Evolutionary conservation across 805 yeast species (phyloP), one percentile per base, ranked within the genome.

Genomic region (Saccharomycopsis vini): DNA sequence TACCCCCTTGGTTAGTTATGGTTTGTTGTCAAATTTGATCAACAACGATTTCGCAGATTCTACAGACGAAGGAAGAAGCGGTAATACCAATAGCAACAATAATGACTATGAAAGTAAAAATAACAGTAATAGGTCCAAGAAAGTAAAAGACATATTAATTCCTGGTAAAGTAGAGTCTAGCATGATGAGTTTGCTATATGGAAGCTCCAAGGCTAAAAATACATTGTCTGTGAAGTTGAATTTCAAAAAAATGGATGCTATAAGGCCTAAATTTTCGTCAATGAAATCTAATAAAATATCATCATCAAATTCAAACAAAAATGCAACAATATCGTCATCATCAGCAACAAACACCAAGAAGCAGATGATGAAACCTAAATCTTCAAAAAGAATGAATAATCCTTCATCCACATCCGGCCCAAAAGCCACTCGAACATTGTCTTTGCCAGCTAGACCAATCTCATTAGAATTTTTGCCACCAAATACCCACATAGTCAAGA

Each of bases 401-500:
- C 64, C 65, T 34, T 61, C 56, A 30, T n/a, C n/a, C n/a, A 71
- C 71, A 3, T 12, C 29, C 29, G 72, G 72, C n/a, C 72, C 70
- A 43, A 67, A 62, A 51, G 73, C 73, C 4, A 61, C 54, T 24
- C 60, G 72, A 53, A 67, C 73, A 1, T 69, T 66, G 50, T 68
- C 73, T 1, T 52, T 68, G 33, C 73, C 73, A 18, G 44, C 39
- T 3, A 30, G 34, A 15, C 37, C 45, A 12, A 19, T 32, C 16
- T n/a, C n/a, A n/a, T 26, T 19, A 7, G 35, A 28, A 20, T 29
- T 39, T 16, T 16, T 37, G 13, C 39, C 46, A 10, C 39, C 43
- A 16, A 18, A 26, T 29, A 29, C 37, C 12, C 36, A 31, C 3
- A 19, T 34, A 21, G 36, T 22, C 7, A 41, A 36, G 20, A 21